Evolutionary conservation across 371 early-diverging fungal species (phyloP).

Genomic region (Funneliformis caledonium): DNA sequence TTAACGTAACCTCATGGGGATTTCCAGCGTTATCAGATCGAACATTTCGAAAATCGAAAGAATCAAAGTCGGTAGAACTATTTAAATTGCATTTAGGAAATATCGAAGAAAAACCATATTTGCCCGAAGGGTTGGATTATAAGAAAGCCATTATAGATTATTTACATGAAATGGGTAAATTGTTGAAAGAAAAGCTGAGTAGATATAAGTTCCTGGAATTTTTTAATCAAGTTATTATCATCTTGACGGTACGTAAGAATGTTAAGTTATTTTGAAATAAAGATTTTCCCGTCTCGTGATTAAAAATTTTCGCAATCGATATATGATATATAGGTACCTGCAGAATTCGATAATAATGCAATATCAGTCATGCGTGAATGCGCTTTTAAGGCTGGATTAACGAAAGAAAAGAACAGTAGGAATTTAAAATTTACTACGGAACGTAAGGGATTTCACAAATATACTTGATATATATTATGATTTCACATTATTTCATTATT

Average conservation of each 20-base stretch:
- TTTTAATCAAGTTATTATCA: slow-evolving; percentile 13
- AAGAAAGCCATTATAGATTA: slow-evolving; percentile 24
- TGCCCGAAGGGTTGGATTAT: slow-evolving; percentile 21
- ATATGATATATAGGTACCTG: neutral
- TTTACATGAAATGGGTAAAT: slow-evolving; percentile 17
- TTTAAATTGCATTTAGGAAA: slow-evolving; percentile 36
- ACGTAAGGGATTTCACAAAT: neutral
- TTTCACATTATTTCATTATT: no score
- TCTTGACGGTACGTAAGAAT: slow-evolving; percentile 9
- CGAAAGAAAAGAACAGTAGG: neutral
- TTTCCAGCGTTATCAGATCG: neutral
- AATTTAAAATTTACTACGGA: slow-evolving; percentile 37
- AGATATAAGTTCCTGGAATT: neutral
- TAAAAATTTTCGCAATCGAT: neutral
- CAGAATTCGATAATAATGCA: neutral
- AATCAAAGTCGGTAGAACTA: neutral
- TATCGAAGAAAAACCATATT: slow-evolving; percentile 10
- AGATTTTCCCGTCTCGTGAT: neutral
- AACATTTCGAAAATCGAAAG: neutral
- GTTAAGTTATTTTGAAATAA: neutral
- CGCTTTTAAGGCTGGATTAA: neutral
- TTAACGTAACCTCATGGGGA: slow-evolving; percentile 21
- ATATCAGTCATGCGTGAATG: slow-evolving; percentile 15
- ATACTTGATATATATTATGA: neutral
- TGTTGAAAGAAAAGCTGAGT: neutral